These are phyloP conservation scores for Verticillium longisporum DNA, from an alignment of 2,329 filamentous ascomycete species.

Conservation along the genomic window DNA sequence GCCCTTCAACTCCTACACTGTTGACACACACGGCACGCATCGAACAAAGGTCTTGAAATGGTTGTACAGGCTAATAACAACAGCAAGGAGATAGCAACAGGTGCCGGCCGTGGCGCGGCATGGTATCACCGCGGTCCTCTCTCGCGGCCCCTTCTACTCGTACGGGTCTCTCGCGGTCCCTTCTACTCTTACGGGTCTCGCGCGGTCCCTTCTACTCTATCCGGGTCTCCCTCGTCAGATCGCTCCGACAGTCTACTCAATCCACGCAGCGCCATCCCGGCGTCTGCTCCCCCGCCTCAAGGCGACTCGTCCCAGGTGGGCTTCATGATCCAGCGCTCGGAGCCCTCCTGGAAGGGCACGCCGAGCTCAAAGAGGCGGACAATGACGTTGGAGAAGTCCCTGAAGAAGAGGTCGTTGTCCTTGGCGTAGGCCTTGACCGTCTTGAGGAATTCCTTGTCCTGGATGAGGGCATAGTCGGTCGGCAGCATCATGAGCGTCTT, in stretches of 20 bases:
- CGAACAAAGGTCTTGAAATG: neutral
- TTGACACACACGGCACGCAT: neutral
- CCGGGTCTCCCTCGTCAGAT: neutral
- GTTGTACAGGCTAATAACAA: neutral
- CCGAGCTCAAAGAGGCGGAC: slow-evolving; percentile 87
- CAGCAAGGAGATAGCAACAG: neutral
- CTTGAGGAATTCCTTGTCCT: slow-evolving; percentile 80
- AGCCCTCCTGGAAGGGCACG: slow-evolving; percentile 71
- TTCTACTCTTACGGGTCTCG: too few species aligned
- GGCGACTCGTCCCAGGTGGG: slow-evolving; percentile 18
- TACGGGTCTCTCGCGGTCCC: neutral
- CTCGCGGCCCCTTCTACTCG: neutral
- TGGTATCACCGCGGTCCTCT: neutral
- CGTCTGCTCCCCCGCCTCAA: neutral
- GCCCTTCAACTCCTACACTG: neutral
- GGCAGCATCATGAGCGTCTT: slow-evolving; percentile 97
- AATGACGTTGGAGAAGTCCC: slow-evolving; percentile 76
- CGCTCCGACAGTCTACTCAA: slow-evolving; percentile 1
- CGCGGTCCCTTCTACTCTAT: neutral
- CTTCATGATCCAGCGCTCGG: slow-evolving; percentile 62
- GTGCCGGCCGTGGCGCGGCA: neutral
- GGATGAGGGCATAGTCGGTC: slow-evolving; percentile 77
- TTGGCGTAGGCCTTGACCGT: slow-evolving; percentile 84
- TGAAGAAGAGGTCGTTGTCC: slow-evolving; percentile 88
- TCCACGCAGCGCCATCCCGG: neutral